Evolutionary conservation across 2,329 filamentous ascomycete species (phyloP), one percentile per base, ranked within the genome.

Genomic region (Arachnopeziza araneosa): DNA sequence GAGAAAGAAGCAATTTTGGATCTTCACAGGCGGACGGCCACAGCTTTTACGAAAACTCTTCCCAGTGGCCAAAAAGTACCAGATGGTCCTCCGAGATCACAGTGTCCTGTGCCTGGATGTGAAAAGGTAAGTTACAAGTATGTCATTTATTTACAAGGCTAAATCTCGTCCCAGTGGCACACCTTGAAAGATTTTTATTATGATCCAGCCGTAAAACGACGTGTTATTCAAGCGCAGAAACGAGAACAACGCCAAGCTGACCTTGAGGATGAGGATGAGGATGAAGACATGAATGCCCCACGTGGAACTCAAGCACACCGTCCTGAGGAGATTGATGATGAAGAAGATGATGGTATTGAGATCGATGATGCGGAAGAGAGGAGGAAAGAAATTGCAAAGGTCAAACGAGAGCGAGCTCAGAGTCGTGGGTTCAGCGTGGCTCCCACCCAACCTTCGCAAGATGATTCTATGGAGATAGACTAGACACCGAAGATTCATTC

Each of bases 1-100:
- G 87, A 93, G 69, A 87, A 83, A 71, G 69, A 71, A 1, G 83
- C 84, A 0, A 86, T 93, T 49, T 60, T 83, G 24, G 80, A 84
- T 51, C 86, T 44, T 3, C 17, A 44, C 36, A 44, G 17, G 17
- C 36, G 17, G 12, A 17, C 36, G 2, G 36, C 36, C 17, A 44
- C 36, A 44, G 17, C 12, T 44, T 44, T 44, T 12, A 44, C 17
- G 12, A 44, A 19, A 44, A 14, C 36, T 30, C 26, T 30, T 30
- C 26, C 26, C 9, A 30, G 9, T 44, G 36, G 36, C 12, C 17
- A 14, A 44, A 44, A 19, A 44, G 17, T 44, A 14, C 36, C 36
- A 19, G 36, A 44, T 14, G 36, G 36, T 44, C 36, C 36, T 14
- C 36, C 36, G 17, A 44, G 17, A 44, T 19, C 17, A 3, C 36